Evolutionary conservation across 768 basidiomycete genomes (phyloP), one percentile per base, ranked within the genome.

Genomic region (Phaffia australis): DNA sequence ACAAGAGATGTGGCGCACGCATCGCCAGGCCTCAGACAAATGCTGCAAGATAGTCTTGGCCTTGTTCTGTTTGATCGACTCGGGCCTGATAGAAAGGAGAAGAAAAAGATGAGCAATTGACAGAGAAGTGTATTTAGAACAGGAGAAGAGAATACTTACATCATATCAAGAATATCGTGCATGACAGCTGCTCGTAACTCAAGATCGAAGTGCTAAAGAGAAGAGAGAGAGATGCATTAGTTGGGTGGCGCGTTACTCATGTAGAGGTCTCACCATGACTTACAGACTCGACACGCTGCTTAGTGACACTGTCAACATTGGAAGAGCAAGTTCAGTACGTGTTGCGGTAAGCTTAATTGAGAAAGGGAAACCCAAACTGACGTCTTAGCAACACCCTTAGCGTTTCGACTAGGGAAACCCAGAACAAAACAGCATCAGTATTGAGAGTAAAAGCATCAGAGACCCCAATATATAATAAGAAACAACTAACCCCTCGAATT

Each of bases 11-110:
- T 25, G 35, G 6, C 27, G 58, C 7, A 32, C 11, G 78, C 93
- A 97, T 72, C 94, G 82, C 95, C 95, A 98, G 14, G 94, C 95
- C 75, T 98, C 95, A 3, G 93, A 95, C 71, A 98, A 79, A 76
- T 98, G 95, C 76, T 99, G 95, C 75, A 99, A 74, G 71, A 99
- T 98, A 15, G 95, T 98, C 81, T 99, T 99, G n/a, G 92, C 85
- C 80, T 99, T 98, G 79, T 98, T 99, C 78, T 93, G 91, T 78
- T 93, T 93, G 80, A 98, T 93, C 1, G 89, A 91, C 77, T 98
- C 95, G 8, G 95, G 95, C 52, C 54, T 64, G 29, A 21, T 23
- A 18, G 32, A 30, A 32, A 1, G 11, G 23, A 63, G 3, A 3
- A 19, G 54, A 46, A 63, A 29, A 15, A 51, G n/a, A 49, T 63